Evolutionary conservation across 306 rosid species (phyloP).

Genomic region (Malus sylvestris): DNA sequence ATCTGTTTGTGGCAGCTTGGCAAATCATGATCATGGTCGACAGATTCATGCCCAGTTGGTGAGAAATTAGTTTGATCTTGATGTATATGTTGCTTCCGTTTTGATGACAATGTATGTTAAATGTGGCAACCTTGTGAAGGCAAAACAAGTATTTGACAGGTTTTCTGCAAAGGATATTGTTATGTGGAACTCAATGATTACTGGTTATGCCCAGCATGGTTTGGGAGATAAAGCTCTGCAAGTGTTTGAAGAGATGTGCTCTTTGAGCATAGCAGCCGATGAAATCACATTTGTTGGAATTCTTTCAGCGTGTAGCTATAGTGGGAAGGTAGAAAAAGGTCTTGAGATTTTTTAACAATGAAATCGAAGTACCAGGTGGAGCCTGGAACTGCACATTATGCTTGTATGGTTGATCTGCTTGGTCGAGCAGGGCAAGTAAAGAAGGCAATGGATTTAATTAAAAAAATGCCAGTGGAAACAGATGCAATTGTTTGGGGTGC

Average conservation of each 20-base stretch:
- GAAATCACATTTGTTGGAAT: neutral
- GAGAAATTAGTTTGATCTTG: neutral
- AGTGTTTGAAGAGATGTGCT: neutral
- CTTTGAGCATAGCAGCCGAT: neutral
- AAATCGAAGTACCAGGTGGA: conserved; percentile 8
- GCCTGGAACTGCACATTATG: conserved; percentile 34
- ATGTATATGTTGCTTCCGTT: neutral
- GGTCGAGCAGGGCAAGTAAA: conserved; percentile 33
- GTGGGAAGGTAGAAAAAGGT: neutral
- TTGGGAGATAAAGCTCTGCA: neutral
- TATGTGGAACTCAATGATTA: conserved; percentile 39
- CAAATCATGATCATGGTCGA: neutral
- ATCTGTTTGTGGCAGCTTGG: neutral
- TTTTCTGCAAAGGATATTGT: conserved; percentile 25
- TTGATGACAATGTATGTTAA: neutral
- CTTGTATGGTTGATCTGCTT: conserved; percentile 43
- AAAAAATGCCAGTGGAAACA: conserved; percentile 33
- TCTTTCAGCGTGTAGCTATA: neutral
- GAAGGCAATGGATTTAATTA: conserved; percentile 34
- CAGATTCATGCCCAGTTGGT: neutral
- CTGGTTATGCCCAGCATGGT: conserved; percentile 34
- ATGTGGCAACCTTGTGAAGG: neutral
- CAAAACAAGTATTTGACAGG: neutral
- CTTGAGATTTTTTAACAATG: neutral
- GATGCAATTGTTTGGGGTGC: conserved; percentile 38